Evolutionary conservation across 163 green algal genomes (phyloP).

Genomic region (Scenedesmus sp.): DNA sequence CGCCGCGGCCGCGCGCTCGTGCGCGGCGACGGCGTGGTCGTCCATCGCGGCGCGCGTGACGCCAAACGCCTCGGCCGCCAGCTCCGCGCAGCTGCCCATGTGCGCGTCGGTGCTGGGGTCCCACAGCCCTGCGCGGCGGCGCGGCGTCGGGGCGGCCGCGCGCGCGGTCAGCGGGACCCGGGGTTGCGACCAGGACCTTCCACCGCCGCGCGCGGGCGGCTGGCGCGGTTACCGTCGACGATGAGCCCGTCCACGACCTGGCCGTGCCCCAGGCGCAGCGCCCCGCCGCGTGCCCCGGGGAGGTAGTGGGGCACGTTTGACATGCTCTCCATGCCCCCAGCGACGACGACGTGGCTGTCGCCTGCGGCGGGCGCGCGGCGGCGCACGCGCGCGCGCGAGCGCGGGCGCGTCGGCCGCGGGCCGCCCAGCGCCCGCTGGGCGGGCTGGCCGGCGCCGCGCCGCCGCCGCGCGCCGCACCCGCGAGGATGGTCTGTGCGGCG

Average conservation of each 20-base stretch:
- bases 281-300: slow-evolving; percentile 45
- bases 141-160: too few relatives aligned
- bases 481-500: slow-evolving; percentile 76
- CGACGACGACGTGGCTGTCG: slow-evolving; percentile 78
- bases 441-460: background rate
- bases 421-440: too few relatives aligned
- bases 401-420: too few relatives aligned
- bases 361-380: slow-evolving; percentile 42
- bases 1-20: slow-evolving; percentile 53
- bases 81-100: slow-evolving; percentile 90
- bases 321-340: slow-evolving; percentile 96
- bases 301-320: slow-evolving; percentile 89
- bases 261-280: slow-evolving; percentile 74
- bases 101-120: slow-evolving; percentile 81
- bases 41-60: slow-evolving; percentile 75
- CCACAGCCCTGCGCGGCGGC: slow-evolving; percentile 85
- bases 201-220: too few relatives aligned
- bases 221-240: slow-evolving; percentile 66
- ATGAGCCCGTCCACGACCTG: slow-evolving; percentile 83
- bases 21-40: slow-evolving; percentile 65
- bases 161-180: too few relatives aligned
- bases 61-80: slow-evolving; percentile 72
- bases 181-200: too few relatives aligned
- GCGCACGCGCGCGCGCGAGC: too few relatives aligned
- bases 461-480: slow-evolving; percentile 47